Evolutionary conservation across 306 rosid genomes (phyloP).

Genomic region (Citrullus mucosospermus): DNA sequence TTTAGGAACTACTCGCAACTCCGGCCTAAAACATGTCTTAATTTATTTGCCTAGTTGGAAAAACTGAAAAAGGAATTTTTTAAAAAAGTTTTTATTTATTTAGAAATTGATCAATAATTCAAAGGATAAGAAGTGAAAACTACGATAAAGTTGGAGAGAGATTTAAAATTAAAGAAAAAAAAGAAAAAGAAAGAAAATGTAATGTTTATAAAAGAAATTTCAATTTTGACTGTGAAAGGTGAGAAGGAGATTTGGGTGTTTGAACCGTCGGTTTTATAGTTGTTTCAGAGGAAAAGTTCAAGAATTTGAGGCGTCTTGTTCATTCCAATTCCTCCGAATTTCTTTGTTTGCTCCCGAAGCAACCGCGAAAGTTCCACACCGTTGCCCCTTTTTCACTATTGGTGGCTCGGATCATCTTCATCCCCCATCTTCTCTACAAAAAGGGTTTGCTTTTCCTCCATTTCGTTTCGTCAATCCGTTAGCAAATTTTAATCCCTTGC

Average conservation of each 20-base stretch:
- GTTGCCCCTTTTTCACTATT: background rate
- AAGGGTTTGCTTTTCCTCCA: background rate
- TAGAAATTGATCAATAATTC: background rate
- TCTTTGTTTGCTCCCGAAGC: background rate
- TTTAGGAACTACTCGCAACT: too few species aligned
- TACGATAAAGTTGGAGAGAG: too few species aligned
- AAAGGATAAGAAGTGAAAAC: too few species aligned
- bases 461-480: background rate
- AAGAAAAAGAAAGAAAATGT: too few species aligned
- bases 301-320: slow-evolving; percentile 3
- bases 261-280: slow-evolving; percentile 1
- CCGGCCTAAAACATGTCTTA: too few species aligned
- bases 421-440: background rate
- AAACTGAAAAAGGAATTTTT: too few species aligned
- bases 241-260: background rate
- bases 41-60: too few species aligned
- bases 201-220: background rate
- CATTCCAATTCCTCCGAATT: background rate
- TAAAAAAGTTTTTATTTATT: too few species aligned
- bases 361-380: background rate
- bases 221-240: background rate
- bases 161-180: background rate
- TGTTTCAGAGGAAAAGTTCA: background rate
- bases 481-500: background rate
- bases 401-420: background rate